A percentile compares a stretch with the other conserved stretches of the same genome.
Conservation (phyloP, 345 rosid species). For the Acer yangbiense region DNA sequence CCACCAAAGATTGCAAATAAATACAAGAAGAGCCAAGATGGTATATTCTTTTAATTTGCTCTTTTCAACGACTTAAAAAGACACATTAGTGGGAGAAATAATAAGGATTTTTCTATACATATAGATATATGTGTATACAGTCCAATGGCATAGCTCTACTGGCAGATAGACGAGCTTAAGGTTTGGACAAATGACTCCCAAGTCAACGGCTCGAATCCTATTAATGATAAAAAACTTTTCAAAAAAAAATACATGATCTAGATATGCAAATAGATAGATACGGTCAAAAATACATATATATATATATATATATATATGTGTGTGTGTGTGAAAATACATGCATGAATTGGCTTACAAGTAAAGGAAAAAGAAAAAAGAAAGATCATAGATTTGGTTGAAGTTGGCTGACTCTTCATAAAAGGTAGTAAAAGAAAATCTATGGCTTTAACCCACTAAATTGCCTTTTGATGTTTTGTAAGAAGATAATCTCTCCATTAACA, state of each 20-base stretch:
- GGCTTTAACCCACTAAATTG: not conserved
- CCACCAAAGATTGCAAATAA: constrained; percentile 26
- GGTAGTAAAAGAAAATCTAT: not conserved
- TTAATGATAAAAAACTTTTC: no score
- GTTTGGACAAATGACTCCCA: no score
- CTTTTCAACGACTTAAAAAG: constrained; percentile 2
- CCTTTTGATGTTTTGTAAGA: not conserved
- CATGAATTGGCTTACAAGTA: constrained; percentile 17
- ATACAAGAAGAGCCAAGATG: not conserved
- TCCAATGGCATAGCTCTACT: no score
- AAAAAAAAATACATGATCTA: no score
- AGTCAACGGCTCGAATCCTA: no score
- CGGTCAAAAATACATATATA: no score
- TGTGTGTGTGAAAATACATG: not conserved
- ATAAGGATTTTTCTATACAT: not conserved
- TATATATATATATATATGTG: not conserved
- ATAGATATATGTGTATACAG: no score
- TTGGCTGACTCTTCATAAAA: not conserved
- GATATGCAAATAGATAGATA: no score
- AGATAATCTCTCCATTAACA: no score
- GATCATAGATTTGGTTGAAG: not conserved
- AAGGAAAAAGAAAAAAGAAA: not conserved
- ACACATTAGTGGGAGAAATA: constrained; percentile 32
- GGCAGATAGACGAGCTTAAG: no score
- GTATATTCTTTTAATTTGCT: not conserved